phyloP scores from a whole-genome alignment of 352 stramenopile genomes.

The Phytophthora pluvialis region DNA sequence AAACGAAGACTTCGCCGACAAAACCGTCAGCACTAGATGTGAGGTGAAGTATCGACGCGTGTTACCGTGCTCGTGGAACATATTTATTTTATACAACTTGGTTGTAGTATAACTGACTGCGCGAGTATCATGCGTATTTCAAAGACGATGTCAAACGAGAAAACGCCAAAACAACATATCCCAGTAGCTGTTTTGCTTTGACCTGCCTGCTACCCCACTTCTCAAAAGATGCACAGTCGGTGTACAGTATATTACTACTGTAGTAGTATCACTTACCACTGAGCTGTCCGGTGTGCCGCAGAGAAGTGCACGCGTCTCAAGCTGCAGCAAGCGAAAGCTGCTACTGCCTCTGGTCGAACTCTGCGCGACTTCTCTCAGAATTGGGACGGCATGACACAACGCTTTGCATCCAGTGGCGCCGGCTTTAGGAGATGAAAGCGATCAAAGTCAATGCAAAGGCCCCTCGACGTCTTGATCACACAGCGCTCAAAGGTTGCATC shows the following conservation, averaged over 20 bases:
- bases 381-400: slow-evolving; percentile 49
- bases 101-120: not conserved
- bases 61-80: not conserved
- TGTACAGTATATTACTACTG: too few species aligned
- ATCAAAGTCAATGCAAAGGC: slow-evolving; percentile 83
- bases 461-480: slow-evolving; percentile 58
- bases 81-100: not conserved
- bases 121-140: not conserved
- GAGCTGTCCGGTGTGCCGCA: too few species aligned
- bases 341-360: not conserved
- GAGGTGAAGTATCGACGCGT: slow-evolving; percentile 1
- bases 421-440: slow-evolving; percentile 81
- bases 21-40: slow-evolving; percentile 18
- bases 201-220: too few species aligned
- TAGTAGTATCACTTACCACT: too few species aligned
- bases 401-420: slow-evolving; percentile 61
- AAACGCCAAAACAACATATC: too few species aligned
- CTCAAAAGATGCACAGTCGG: too few species aligned
- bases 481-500: slow-evolving; percentile 82
- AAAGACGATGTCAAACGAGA: not conserved
- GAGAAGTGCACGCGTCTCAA: too few species aligned
- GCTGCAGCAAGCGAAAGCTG: too few species aligned
- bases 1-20: slow-evolving; percentile 43
- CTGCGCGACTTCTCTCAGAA: slow-evolving; percentile 26
- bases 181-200: too few species aligned